phyloP scores from a whole-genome alignment of 2,329 filamentous ascomycete species.

The Colletotrichum destructivum region DNA sequence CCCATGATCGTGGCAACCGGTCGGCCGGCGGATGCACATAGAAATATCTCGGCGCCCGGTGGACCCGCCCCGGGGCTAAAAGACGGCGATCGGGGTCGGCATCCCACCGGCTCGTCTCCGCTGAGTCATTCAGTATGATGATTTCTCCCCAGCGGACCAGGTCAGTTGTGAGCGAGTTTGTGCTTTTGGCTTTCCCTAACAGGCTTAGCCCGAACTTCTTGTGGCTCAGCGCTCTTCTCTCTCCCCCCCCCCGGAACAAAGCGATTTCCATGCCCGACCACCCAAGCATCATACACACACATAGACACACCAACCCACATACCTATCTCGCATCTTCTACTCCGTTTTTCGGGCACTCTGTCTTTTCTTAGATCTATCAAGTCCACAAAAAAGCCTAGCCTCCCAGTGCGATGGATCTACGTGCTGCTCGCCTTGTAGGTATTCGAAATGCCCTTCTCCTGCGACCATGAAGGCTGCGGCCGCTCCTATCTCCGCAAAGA shows the following conservation, averaged over 20 bases:
- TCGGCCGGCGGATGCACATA: neutral
- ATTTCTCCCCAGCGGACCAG: neutral
- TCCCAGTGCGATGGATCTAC: slow-evolving; percentile 28
- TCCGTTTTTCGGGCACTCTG: too few species aligned
- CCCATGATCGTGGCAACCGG: neutral
- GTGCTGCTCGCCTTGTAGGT: slow-evolving; percentile 5
- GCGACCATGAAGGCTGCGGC: slow-evolving; percentile 36
- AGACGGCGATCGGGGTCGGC: slow-evolving; percentile 6
- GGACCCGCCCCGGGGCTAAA: slow-evolving; percentile 1
- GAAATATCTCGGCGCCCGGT: slow-evolving; percentile 16
- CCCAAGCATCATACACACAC: slow-evolving; percentile 6
- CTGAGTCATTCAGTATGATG: slow-evolving; percentile 13
- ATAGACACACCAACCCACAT: neutral
- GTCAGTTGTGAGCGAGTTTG: slow-evolving; percentile 17
- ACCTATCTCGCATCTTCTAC: slow-evolving; percentile 1
- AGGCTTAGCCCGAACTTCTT: slow-evolving; percentile 14
- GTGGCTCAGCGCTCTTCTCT: neutral
- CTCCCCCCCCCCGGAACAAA: neutral
- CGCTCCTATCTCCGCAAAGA: slow-evolving; percentile 38
- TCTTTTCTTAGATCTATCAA: neutral
- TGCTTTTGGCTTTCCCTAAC: neutral
- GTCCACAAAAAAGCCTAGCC: too few species aligned
- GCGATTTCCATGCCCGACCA: slow-evolving; percentile 29
- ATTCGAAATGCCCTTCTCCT: slow-evolving; percentile 32
- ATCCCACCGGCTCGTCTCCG: slow-evolving; percentile 19